Base-by-base conservation (phyloP, 2,329 filamentous ascomycete genomes). In the Calonectria fujianensis region DNA sequence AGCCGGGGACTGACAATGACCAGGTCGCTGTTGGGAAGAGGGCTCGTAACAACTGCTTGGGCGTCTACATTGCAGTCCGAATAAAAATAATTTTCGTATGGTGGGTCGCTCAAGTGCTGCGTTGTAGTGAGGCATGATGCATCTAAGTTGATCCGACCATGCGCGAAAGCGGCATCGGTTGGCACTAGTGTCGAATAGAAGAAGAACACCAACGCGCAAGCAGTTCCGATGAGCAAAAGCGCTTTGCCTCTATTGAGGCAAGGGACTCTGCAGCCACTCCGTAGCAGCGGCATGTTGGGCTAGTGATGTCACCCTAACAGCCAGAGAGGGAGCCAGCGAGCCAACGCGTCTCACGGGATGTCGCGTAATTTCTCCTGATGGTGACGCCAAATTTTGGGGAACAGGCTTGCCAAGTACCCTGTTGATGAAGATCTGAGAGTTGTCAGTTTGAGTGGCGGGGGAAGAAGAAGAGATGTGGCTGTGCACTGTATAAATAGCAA, bases 31-130 rank as follows among this genome's bases (percentile, higher is more conserved):
- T 88, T 85, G 2, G 86, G 78, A 0, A 89, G 82, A 18, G 92
- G 91, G 73, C 87, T 92, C 0, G 91, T 93, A 0, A 93, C 84
- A 0, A 94, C 88, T 0, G 91, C 90, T 76, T 93, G 92, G 7
- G 88, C 87, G 41, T 89, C 88, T 2, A 88, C 87, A 75, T 92
- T 87, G 81, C 91, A 93, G 79, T 93, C 91, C 0, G 91, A 93
- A 77, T 92, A 91, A 83, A 94, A 93, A 82, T 91, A 93, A 79
- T 93, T 93, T 50, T 91, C 86, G 74, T 93, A 92, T 0, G 91
- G 91, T 1, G 88, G 87, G 75, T 92, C 90, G 39, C 86, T 89
- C 3, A 92, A 84, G 29, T 85, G 61, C 41, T 65, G 61, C 18
- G 82, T 39, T 37, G 73, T 9, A 35, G n/a, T 10, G 27, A 41